Conservation (phyloP, 805 yeast species). For the Nakazawaea ambrosiae region DNA sequence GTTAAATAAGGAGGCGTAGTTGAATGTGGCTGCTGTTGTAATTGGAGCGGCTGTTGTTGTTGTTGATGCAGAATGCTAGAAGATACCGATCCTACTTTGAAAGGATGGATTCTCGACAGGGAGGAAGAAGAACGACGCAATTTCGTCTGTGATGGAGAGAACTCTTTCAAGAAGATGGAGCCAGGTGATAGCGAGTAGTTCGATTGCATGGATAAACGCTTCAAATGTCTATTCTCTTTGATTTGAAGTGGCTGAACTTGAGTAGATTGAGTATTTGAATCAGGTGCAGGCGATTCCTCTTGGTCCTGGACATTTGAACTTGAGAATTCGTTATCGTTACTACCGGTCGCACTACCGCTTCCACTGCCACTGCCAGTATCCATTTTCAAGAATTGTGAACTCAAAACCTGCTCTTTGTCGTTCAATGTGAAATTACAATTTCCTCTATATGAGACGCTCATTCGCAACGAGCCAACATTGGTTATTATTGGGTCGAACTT, state of each 20-base stretch:
- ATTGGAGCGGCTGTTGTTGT: constrained; percentile 1
- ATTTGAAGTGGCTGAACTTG: constrained; percentile 12
- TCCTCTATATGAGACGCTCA: constrained; percentile 74
- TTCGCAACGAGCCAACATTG: constrained; percentile 62
- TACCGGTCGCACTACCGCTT: not conserved
- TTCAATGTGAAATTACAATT: constrained; percentile 62
- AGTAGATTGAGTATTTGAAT: not conserved
- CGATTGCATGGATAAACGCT: constrained; percentile 12
- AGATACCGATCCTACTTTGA: constrained; percentile 55
- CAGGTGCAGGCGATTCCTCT: not conserved
- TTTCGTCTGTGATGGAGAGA: constrained; percentile 9
- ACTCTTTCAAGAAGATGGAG: constrained; percentile 15
- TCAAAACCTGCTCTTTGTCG: constrained; percentile 58
- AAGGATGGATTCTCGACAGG: constrained; percentile 44
- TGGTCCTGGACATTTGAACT: not conserved
- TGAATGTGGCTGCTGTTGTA: constrained; percentile 16
- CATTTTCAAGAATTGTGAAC: constrained; percentile 46
- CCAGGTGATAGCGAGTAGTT: constrained; percentile 13
- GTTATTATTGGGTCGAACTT: constrained; percentile 68
- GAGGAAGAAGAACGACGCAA: constrained; percentile 17
- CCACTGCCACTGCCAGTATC: constrained; percentile 23
- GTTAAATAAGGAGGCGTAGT: constrained; percentile 23
- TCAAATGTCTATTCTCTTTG: constrained; percentile 10
- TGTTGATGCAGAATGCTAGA: constrained; percentile 27
- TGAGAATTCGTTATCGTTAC: not conserved